phyloP scores from a whole-genome alignment of 1,284 basidiomycete species.

The Leucoagaricus sp. region DNA sequence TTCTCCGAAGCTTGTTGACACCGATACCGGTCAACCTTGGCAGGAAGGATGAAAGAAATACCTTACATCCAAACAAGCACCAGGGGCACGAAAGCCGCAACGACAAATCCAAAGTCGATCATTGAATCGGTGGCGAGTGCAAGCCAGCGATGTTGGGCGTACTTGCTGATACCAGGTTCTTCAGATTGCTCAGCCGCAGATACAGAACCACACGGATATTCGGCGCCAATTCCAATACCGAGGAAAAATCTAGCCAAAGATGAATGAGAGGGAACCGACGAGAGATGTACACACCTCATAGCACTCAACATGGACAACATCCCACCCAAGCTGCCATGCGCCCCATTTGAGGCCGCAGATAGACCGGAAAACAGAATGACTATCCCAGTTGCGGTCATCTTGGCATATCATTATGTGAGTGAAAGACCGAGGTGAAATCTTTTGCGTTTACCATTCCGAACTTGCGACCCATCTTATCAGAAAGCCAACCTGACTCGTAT shows the following conservation, averaged over 20 bases:
- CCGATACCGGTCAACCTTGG: too few species aligned
- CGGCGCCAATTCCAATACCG: conserved; percentile 85
- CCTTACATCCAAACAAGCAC: conserved; percentile 85
- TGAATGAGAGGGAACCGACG: conserved; percentile 3
- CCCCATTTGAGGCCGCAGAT: conserved; percentile 83
- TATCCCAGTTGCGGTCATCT: conserved; percentile 79
- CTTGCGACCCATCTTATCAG: conserved; percentile 87
- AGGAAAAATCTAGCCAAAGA: conserved; percentile 61
- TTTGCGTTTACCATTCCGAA: conserved; percentile 76
- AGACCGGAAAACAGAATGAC: conserved; percentile 81
- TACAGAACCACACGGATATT: conserved; percentile 92
- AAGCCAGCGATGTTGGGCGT: conserved; percentile 84
- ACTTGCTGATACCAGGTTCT: conserved; percentile 74
- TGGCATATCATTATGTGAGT: conserved; percentile 11
- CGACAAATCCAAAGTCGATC: conserved; percentile 89
- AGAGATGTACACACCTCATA: conserved; percentile 60
- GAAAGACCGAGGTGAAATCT: background rate
- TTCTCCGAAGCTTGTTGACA: conserved; percentile 68
- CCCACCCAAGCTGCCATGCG: conserved; percentile 68
- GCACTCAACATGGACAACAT: conserved; percentile 79
- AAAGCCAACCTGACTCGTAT: conserved; percentile 59
- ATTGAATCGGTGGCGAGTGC: conserved; percentile 84
- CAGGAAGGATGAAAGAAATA: too few species aligned
- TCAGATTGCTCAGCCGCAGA: conserved; percentile 91
- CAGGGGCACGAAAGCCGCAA: conserved; percentile 82